A percentile compares a stretch with the other conserved stretches of the same genome.
phyloP scores from a whole-genome alignment of 805 yeast species.

The Wickerhamomyces subpelliculosus region DNA sequence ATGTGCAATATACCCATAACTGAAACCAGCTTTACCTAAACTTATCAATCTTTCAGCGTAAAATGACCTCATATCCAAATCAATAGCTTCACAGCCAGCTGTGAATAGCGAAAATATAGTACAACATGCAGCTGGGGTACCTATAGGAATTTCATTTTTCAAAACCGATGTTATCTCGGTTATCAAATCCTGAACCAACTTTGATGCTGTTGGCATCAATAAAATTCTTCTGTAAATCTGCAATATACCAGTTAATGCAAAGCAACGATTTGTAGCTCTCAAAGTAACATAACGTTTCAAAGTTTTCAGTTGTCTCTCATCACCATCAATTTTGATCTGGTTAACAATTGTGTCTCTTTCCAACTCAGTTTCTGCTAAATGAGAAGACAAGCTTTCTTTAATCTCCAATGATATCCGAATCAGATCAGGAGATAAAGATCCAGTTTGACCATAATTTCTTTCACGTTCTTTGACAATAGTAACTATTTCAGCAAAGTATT shows the following conservation, averaged over 20 bases:
- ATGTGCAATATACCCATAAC: constrained; percentile 8
- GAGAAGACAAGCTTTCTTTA: constrained; percentile 21
- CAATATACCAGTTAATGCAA: constrained; percentile 45
- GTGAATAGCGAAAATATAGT: constrained; percentile 44
- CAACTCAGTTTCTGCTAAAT: constrained; percentile 18
- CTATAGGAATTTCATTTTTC: constrained; percentile 29
- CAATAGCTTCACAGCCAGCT: constrained; percentile 47
- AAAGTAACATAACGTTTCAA: constrained; percentile 20
- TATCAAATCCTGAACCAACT: constrained; percentile 35
- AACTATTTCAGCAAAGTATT: constrained; percentile 46
- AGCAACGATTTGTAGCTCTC: constrained; percentile 45
- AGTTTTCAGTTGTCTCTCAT: constrained; percentile 4
- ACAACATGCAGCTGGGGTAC: constrained; percentile 46
- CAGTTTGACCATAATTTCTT: too few relatives aligned
- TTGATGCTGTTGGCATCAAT: constrained; percentile 39
- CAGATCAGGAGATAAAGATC: too few relatives aligned
- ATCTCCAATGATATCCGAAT: constrained; percentile 30
- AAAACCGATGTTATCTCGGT: constrained; percentile 29
- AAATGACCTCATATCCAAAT: constrained; percentile 25
- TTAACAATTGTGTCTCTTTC: constrained; percentile 22
- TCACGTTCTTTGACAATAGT: constrained; percentile 28
- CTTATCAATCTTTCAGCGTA: constrained; percentile 30
- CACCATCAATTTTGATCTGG: constrained; percentile 3
- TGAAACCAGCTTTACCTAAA: constrained; percentile 33
- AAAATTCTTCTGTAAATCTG: constrained; percentile 53